Conservation (phyloP, 129 eudicot species). For the Flaveria brownii region DNA sequence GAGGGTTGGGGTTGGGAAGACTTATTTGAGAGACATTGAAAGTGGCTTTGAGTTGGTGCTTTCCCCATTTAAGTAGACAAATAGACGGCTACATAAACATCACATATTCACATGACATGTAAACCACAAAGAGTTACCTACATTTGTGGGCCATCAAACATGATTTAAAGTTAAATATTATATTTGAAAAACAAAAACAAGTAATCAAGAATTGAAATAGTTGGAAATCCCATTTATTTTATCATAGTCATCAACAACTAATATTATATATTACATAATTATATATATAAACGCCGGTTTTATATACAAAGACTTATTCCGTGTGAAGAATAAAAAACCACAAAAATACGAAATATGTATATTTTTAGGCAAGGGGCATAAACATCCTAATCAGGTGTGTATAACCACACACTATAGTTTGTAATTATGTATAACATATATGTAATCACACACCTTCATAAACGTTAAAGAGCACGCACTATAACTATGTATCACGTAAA, state of each 20-base stretch:
- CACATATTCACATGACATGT: conserved; percentile 65
- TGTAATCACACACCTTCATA: no score
- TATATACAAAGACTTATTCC: no score
- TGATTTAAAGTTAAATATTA: background rate
- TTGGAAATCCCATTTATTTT: background rate
- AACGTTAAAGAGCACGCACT: no score
- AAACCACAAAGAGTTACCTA: conserved; percentile 24
- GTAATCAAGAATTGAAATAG: background rate
- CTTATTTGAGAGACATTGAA: conserved; percentile 48
- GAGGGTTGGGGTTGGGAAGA: conserved; percentile 23
- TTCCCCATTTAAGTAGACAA: conserved; percentile 45
- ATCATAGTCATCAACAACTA: background rate
- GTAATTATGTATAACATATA: no score
- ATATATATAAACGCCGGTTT: no score
- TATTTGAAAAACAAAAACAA: background rate
- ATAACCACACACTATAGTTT: no score
- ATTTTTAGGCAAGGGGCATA: no score
- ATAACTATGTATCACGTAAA: no score
- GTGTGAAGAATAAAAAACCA: background rate
- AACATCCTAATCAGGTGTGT: no score
- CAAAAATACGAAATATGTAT: no score
- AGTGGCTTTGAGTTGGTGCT: conserved; percentile 44
- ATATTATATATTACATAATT: background rate
- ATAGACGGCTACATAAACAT: conserved; percentile 76
- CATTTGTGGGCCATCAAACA: background rate